A percentile compares a stretch with the other conserved stretches of the same genome.
Conservation (phyloP, 345 rosid species). For the Eucalyptus erythrocorys region DNA sequence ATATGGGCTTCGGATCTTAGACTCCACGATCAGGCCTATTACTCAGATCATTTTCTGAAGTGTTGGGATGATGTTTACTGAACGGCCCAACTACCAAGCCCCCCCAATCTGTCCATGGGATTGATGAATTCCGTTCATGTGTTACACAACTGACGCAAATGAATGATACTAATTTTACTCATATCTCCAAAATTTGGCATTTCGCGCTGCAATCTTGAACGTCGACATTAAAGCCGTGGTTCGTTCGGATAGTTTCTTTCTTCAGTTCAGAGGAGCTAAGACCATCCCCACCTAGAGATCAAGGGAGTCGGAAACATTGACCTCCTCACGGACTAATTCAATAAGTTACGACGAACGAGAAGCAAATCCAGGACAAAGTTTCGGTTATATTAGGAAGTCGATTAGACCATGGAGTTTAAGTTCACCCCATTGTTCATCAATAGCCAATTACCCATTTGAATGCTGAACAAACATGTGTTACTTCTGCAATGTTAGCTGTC, state of each 20-base stretch:
- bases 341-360: background rate
- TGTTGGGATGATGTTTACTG: background rate
- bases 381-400: background rate
- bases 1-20: background rate
- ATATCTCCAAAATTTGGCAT: background rate
- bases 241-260: background rate
- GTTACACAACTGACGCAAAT: background rate
- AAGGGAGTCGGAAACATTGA: background rate
- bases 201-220: background rate
- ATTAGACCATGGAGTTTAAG: background rate
- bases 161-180: background rate
- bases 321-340: background rate
- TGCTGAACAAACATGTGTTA: background rate
- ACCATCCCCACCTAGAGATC: background rate
- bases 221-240: background rate
- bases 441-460: background rate
- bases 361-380: background rate
- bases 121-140: background rate
- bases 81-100: background rate
- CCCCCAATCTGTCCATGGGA: background rate
- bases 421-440: background rate
- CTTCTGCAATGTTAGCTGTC: background rate
- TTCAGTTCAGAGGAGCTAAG: background rate
- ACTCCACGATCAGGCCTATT: background rate
- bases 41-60: background rate